phyloP scores from a whole-genome alignment of 2,329 filamentous ascomycete genomes.

The Hypoxylon sp. region DNA sequence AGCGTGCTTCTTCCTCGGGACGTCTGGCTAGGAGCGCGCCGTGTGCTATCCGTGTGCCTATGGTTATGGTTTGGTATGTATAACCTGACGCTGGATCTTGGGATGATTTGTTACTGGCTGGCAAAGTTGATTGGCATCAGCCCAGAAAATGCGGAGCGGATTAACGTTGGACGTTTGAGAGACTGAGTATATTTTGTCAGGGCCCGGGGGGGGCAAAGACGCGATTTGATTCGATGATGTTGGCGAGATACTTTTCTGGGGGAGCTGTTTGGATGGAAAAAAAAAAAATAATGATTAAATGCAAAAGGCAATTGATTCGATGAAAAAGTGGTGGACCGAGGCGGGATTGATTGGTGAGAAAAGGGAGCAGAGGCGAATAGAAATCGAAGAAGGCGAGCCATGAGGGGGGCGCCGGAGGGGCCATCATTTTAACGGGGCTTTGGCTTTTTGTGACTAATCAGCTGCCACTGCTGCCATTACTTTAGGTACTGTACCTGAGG shows the following conservation, averaged over 20 bases:
- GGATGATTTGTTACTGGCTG: conserved; percentile 29
- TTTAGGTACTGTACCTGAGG: no score
- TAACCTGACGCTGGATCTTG: conserved; percentile 22
- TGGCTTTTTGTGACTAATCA: conserved; percentile 49
- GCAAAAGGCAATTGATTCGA: conserved; percentile 50
- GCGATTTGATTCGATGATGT: conserved; percentile 40
- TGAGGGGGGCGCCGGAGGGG: conserved; percentile 37
- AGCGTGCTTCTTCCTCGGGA: conserved; percentile 19
- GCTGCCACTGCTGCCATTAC: conserved; percentile 39
- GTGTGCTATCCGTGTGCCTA: conserved; percentile 8
- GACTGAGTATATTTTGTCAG: conserved; percentile 24
- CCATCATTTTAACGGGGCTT: conserved; percentile 47
- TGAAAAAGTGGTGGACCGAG: conserved; percentile 46
- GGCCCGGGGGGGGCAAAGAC: conserved; percentile 12
- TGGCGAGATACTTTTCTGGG: conserved; percentile 41
- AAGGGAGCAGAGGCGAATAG: conserved; percentile 47
- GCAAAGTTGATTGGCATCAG: neutral
- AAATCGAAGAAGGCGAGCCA: conserved; percentile 42
- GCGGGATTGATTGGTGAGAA: conserved; percentile 49
- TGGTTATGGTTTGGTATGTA: conserved; percentile 32
- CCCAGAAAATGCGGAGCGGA: conserved; percentile 38
- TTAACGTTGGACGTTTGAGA: conserved; percentile 33
- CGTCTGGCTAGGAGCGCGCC: conserved; percentile 20
- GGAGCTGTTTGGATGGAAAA: conserved; percentile 43
- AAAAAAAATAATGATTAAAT: conserved; percentile 29